These are phyloP conservation scores for Dictyostelium discoideum DNA, from an alignment of 78 protist genomes.

Conservation along the genomic window dicty_2.7 NC_007091.3:4943001-4943500, in stretches of 20 bases:
- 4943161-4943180: constrained; percentile 39
- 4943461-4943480: background rate
- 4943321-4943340: background rate
- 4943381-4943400: background rate
- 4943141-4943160: background rate
- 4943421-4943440: background rate
- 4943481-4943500: background rate
- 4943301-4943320: background rate
- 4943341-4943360: background rate
- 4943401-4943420: background rate
- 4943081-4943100: background rate
- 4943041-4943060: constrained; percentile 17
- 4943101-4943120: background rate
- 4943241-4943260: background rate
- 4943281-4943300: background rate
- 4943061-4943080: background rate
- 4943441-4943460: background rate
- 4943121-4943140: background rate
- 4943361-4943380: background rate
- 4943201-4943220: constrained; percentile 10
- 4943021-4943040: background rate
- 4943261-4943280: background rate
- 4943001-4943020: background rate
- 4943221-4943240: background rate
- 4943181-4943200: background rate